Evolutionary conservation across 352 stramenopile genomes (phyloP).

Genomic region (Globisporangium nodosum): DNA sequence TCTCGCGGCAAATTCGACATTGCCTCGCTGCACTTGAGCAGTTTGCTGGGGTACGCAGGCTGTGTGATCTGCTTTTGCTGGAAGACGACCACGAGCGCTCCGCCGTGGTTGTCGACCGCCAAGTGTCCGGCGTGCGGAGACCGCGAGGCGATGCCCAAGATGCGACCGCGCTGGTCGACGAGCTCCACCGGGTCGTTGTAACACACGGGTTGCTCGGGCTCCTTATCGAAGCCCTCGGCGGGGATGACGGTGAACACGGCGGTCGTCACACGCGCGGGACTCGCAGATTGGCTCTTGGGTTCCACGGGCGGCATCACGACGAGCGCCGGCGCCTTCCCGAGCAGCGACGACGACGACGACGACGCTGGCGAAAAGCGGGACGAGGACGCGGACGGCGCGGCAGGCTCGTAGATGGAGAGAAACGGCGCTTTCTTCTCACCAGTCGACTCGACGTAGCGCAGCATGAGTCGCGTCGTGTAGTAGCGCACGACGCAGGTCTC

Average conservation of each 20-base stretch:
- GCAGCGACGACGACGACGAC: conserved; percentile 7
- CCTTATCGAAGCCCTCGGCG: conserved; percentile 33
- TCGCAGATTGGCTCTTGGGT: neutral
- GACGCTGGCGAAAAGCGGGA: neutral
- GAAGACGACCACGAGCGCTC: conserved; percentile 29
- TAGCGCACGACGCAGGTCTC: conserved; percentile 32
- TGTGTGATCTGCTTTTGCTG: conserved; percentile 6
- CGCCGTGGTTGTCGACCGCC: conserved; percentile 24
- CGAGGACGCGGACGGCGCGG: neutral
- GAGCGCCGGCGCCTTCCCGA: conserved; percentile 21
- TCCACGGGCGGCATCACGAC: conserved; percentile 20
- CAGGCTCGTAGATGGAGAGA: conserved; percentile 21
- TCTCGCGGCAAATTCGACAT: conserved; percentile 1
- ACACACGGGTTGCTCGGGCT: conserved; percentile 28
- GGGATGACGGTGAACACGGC: conserved; percentile 31
- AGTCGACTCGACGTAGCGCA: conserved; percentile 13
- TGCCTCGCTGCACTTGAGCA: conserved; percentile 4
- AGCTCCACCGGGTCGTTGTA: conserved; percentile 39
- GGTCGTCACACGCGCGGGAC: conserved; percentile 4
- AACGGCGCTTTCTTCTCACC: conserved; percentile 1
- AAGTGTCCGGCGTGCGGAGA: conserved; percentile 24
- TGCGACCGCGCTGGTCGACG: conserved; percentile 22
- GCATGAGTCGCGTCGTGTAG: conserved; percentile 26
- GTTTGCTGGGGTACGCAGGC: neutral
- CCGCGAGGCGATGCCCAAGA: conserved; percentile 22